Conservation (phyloP, 768 basidiomycete genomes). For the Tulasnella sp. region DNA sequence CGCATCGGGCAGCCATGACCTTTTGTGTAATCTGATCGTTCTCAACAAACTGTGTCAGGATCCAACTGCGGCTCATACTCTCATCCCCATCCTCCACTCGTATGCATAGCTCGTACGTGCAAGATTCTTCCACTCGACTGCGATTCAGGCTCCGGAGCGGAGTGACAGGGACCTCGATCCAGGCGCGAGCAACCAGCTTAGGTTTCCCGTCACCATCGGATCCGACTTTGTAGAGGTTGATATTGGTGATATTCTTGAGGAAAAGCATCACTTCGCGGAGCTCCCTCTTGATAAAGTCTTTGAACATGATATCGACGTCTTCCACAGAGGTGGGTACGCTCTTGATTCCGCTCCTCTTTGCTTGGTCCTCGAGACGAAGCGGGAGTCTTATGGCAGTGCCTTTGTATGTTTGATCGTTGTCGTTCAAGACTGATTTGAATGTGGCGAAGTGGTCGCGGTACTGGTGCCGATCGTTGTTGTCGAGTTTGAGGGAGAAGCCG, state of each 20-base stretch:
- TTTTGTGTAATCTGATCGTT: constrained; percentile 24
- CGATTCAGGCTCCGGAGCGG: not conserved
- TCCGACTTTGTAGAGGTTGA: constrained; percentile 35
- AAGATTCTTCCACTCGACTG: not conserved
- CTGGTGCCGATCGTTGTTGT: not conserved
- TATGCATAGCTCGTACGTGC: not conserved
- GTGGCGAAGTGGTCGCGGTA: not conserved
- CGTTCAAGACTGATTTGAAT: not conserved
- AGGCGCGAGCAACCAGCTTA: constrained; percentile 9
- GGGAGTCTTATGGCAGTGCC: constrained; percentile 43
- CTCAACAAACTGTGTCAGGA: constrained; percentile 21
- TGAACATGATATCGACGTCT: constrained; percentile 37
- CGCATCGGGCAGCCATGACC: not conserved
- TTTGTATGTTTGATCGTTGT: constrained; percentile 15
- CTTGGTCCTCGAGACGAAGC: constrained; percentile 28
- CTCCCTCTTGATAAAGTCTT: constrained; percentile 12
- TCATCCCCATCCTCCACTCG: not conserved
- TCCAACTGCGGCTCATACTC: not conserved
- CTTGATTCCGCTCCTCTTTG: constrained; percentile 29
- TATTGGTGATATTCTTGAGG: constrained; percentile 11
- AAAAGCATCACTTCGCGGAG: not conserved
- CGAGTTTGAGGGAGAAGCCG: not conserved
- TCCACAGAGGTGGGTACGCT: constrained; percentile 33
- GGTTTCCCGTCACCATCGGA: constrained; percentile 19
- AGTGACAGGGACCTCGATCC: not conserved